These are phyloP conservation scores for Leccinum ponderosum DNA, from an alignment of 1,284 basidiomycete genomes.

Conservation along the genomic window DNA sequence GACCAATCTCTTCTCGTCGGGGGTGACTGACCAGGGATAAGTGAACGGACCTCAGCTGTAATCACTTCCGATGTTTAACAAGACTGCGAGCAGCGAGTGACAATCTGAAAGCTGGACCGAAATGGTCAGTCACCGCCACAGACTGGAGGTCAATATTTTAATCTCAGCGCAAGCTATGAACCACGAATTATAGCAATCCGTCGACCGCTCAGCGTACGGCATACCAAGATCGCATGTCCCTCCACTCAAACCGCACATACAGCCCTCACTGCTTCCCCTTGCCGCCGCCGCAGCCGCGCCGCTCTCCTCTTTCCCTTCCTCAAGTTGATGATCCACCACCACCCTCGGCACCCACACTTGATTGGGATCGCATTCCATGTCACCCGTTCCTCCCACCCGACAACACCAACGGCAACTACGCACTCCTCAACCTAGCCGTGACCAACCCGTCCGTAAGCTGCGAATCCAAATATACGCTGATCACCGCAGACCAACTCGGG, in stretches of 20 bases:
- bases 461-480: constrained; percentile 62
- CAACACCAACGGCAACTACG: constrained; percentile 64
- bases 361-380: constrained; percentile 68
- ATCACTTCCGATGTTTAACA: constrained; percentile 80
- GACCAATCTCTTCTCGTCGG: background rate
- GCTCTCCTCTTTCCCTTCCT: no score
- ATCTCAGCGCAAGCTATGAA: no score
- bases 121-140: no score
- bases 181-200: no score
- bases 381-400: constrained; percentile 67
- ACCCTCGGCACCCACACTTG: constrained; percentile 69
- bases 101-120: no score
- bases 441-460: constrained; percentile 66
- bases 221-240: constrained; percentile 20
- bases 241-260: constrained; percentile 50
- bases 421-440: constrained; percentile 66
- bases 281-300: constrained; percentile 10
- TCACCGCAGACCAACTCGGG: constrained; percentile 59
- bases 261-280: constrained; percentile 51
- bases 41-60: constrained; percentile 85
- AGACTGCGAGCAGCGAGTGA: no score
- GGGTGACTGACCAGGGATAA: constrained; percentile 76
- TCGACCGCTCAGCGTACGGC: constrained; percentile 2
- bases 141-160: no score
- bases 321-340: constrained; percentile 52